Conservation (phyloP, 78 protist genomes). For the Dictyostelium purpureum region DNA sequence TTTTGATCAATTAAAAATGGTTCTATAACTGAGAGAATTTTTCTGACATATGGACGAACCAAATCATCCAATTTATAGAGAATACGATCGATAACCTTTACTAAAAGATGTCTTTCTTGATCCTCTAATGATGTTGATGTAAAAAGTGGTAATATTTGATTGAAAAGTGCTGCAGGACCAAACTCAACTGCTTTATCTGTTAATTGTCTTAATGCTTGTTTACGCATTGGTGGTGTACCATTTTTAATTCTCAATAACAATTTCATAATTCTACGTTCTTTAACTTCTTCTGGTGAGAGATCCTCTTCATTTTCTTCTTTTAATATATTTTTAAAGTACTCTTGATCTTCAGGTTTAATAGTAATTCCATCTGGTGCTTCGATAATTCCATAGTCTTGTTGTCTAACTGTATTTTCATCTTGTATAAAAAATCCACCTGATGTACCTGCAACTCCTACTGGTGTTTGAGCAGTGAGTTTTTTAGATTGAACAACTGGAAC, state of each 20-base stretch:
- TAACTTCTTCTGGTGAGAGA: slow-evolving; percentile 87
- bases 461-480: slow-evolving; percentile 88
- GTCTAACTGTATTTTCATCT: slow-evolving; percentile 11
- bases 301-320: slow-evolving; percentile 80
- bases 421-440: slow-evolving; percentile 70
- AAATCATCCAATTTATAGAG: slow-evolving; percentile 97
- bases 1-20: slow-evolving; percentile 99
- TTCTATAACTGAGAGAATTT: slow-evolving; percentile 98
- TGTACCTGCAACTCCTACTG: slow-evolving; percentile 79
- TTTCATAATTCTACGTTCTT: slow-evolving; percentile 95
- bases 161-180: slow-evolving; percentile 98
- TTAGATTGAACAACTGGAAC: slow-evolving; percentile 91
- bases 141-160: slow-evolving; percentile 96
- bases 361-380: slow-evolving; percentile 84
- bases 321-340: slow-evolving; percentile 91
- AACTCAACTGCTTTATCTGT: slow-evolving; percentile 98
- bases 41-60: slow-evolving; percentile 97
- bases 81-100: slow-evolving; percentile 98
- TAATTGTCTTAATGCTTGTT: slow-evolving; percentile 94
- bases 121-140: slow-evolving; percentile 97
- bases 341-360: slow-evolving; percentile 97
- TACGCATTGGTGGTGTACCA: slow-evolving; percentile 99
- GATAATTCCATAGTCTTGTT: slow-evolving; percentile 12
- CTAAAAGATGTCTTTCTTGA: slow-evolving; percentile 99
- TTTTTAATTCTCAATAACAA: slow-evolving; percentile 96